phyloP scores from a whole-genome alignment of 768 basidiomycete genomes.

The Rhizopogon vulgaris region DNA sequence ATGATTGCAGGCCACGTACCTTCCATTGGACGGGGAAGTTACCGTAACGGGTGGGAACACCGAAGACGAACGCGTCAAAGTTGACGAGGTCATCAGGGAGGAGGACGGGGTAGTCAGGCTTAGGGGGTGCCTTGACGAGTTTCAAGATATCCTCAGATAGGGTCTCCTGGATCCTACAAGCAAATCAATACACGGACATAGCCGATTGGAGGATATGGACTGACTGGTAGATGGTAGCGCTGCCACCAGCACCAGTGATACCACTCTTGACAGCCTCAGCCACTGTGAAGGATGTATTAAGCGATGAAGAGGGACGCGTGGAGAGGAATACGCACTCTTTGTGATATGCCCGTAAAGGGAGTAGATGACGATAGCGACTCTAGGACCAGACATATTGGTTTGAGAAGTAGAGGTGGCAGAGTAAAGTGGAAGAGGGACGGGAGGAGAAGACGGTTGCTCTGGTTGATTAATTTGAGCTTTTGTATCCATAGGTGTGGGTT shows the following conservation, averaged over 20 bases:
- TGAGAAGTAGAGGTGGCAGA: not conserved
- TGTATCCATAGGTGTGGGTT: slow-evolving; percentile 10
- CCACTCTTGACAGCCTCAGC: slow-evolving; percentile 34
- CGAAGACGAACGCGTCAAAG: slow-evolving; percentile 37
- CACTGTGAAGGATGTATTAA: slow-evolving; percentile 12
- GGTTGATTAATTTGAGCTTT: slow-evolving; percentile 6
- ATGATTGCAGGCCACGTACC: slow-evolving; percentile 18
- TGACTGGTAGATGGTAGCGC: slow-evolving; percentile 41
- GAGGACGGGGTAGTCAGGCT: slow-evolving; percentile 56
- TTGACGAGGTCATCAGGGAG: slow-evolving; percentile 9
- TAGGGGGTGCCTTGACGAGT: slow-evolving; percentile 66
- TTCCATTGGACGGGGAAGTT: slow-evolving; percentile 53
- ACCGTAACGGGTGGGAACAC: slow-evolving; percentile 41
- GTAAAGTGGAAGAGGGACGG: not conserved
- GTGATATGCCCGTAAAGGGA: slow-evolving; percentile 45
- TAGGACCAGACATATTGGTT: slow-evolving; percentile 21
- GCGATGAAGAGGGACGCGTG: not conserved
- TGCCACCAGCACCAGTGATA: slow-evolving; percentile 36
- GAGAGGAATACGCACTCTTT: slow-evolving; percentile 28
- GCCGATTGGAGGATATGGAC: slow-evolving; percentile 7
- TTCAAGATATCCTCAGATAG: slow-evolving; percentile 64
- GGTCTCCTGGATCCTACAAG: slow-evolving; percentile 69
- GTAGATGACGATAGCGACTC: slow-evolving; percentile 43
- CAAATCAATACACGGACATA: not conserved
- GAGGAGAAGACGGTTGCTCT: slow-evolving; percentile 2